Percentiles rank a stretch among this genome's conserved stretches.
Evolutionary conservation across 2,329 filamentous ascomycete species (phyloP).

Genomic region (Endoconidiophora polonica): DNA sequence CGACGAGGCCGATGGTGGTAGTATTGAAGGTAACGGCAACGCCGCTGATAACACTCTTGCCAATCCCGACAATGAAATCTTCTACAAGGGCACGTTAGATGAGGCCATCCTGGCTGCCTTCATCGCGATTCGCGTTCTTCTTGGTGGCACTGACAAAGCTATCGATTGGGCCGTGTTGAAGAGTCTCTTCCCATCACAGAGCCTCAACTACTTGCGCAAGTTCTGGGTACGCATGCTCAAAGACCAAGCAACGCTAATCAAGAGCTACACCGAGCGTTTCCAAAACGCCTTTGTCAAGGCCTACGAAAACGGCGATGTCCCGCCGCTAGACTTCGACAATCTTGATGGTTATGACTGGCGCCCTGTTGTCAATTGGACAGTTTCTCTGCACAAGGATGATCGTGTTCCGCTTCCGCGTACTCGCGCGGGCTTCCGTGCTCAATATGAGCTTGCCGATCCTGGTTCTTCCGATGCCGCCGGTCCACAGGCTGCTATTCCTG

Average conservation of each 20-base stretch:
- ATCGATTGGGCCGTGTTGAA: conserved; percentile 45
- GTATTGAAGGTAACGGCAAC: background rate
- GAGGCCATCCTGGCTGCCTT: conserved; percentile 36
- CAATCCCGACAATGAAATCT: too few species aligned
- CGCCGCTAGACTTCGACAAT: conserved; percentile 45
- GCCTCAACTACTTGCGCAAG: conserved; percentile 33
- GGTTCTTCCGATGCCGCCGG: too few species aligned
- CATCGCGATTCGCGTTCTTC: conserved; percentile 37
- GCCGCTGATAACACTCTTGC: too few species aligned
- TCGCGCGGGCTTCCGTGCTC: background rate
- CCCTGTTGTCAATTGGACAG: conserved; percentile 48
- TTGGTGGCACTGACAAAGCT: conserved; percentile 41
- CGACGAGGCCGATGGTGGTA: background rate
- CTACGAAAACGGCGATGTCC: conserved; percentile 45
- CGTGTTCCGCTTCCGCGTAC: conserved; percentile 8
- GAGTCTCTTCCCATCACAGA: conserved; percentile 36
- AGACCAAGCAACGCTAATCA: conserved; percentile 12
- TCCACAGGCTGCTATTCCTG: too few species aligned
- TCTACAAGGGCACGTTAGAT: conserved; percentile 7
- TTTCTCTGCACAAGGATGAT: conserved; percentile 25
- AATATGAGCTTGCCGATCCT: conserved; percentile 16
- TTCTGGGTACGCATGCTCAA: conserved; percentile 38
- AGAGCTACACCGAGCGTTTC: conserved; percentile 37
- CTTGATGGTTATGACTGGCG: conserved; percentile 52
- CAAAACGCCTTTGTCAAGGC: conserved; percentile 48